phyloP scores from a whole-genome alignment of 495 filamentous ascomycete species.

The Xylaria telfairii region DNA sequence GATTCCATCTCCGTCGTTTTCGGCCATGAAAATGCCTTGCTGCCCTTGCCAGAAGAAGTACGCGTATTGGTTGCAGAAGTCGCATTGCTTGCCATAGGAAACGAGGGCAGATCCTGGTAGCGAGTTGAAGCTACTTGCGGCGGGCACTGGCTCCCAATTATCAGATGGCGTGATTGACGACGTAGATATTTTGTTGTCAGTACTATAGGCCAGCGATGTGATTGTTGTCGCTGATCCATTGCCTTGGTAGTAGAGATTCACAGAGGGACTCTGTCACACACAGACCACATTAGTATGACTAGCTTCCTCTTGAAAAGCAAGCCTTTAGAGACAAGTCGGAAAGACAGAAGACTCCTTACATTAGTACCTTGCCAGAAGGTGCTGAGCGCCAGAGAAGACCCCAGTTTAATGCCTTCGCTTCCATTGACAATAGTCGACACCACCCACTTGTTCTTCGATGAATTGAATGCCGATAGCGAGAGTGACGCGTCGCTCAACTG shows the following conservation, averaged over 20 bases:
- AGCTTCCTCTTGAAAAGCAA: background rate
- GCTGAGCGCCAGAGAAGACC: conserved; percentile 33
- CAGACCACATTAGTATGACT: conserved; percentile 24
- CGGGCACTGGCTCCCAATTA: conserved; percentile 32
- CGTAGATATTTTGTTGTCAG: conserved; percentile 27
- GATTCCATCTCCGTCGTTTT: conserved; percentile 26
- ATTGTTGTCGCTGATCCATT: conserved; percentile 33
- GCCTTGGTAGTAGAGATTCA: conserved; percentile 40
- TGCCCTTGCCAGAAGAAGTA: conserved; percentile 38
- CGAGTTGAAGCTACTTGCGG: conserved; percentile 34
- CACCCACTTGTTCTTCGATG: conserved; percentile 33
- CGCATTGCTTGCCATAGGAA: conserved; percentile 40
- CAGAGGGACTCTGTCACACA: conserved; percentile 30
- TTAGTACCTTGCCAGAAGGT: conserved; percentile 26
- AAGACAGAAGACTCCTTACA: conserved; percentile 24
- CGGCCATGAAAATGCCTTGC: conserved; percentile 31
- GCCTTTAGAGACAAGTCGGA: background rate
- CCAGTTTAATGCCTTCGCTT: conserved; percentile 32
- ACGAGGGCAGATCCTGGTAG: conserved; percentile 32
- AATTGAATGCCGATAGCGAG: conserved; percentile 37
- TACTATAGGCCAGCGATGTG: conserved; percentile 30
- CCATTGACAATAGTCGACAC: conserved; percentile 36
- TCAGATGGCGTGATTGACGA: conserved; percentile 17
- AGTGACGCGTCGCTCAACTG: conserved; percentile 38
- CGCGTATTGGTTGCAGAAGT: conserved; percentile 36